These are phyloP conservation scores for Ilyonectria robusta DNA, from an alignment of 2,329 filamentous ascomycete species.

Conservation along the genomic window DNA sequence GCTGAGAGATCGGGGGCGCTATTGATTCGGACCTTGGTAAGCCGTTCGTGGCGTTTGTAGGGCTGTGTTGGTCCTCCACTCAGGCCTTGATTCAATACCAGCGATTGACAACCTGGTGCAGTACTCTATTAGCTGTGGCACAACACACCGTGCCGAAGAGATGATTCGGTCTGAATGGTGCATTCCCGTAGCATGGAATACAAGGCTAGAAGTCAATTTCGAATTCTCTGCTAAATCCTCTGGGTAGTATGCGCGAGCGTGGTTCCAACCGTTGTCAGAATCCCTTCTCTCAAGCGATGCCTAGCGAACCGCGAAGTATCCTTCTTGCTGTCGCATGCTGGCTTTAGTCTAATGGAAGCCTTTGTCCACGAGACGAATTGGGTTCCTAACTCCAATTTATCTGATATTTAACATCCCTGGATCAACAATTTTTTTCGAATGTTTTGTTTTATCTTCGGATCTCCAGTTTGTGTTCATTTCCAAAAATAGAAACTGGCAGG, in stretches of 20 bases:
- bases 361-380: neutral
- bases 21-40: too few relatives aligned
- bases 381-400: neutral
- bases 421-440: too few relatives aligned
- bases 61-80: too few relatives aligned
- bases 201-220: neutral
- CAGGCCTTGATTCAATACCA: too few relatives aligned
- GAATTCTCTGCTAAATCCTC: neutral
- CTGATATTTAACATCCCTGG: neutral
- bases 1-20: too few relatives aligned
- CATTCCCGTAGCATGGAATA: neutral
- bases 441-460: too few relatives aligned
- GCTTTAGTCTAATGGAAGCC: neutral
- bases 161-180: neutral
- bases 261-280: neutral
- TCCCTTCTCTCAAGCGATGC: neutral
- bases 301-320: neutral
- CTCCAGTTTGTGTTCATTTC: too few relatives aligned
- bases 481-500: too few relatives aligned
- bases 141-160: neutral
- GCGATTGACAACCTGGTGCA: too few relatives aligned
- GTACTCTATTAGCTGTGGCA: too few relatives aligned
- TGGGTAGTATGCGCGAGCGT: neutral
- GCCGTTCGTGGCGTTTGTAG: too few relatives aligned
- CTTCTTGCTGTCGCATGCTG: neutral